Conservation (phyloP, 2,329 filamentous ascomycete genomes). For the Alternaria solani region DNA sequence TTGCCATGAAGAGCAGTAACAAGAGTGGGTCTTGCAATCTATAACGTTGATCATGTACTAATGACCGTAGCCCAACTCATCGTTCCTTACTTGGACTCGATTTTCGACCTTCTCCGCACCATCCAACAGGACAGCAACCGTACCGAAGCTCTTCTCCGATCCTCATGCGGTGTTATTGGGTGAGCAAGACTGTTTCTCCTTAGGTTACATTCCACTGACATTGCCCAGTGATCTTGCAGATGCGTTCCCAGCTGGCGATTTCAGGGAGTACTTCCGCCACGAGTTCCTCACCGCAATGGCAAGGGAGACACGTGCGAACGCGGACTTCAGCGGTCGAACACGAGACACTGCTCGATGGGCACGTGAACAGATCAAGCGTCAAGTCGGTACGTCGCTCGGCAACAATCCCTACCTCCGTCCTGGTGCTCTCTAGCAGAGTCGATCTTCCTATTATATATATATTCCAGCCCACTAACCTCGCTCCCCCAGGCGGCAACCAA, state of each 20-base stretch:
- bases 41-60: conserved; percentile 29
- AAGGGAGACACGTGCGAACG: conserved; percentile 88
- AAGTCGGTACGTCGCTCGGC: conserved; percentile 60
- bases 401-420: conserved; percentile 22
- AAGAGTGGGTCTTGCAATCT: conserved; percentile 67
- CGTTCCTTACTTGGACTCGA: conserved; percentile 79
- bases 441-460: conserved; percentile 14
- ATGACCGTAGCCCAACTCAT: conserved; percentile 68
- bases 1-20: conserved; percentile 84
- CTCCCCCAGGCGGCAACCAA: conserved; percentile 42
- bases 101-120: conserved; percentile 85
- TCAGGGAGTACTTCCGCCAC: conserved; percentile 82
- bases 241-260: conserved; percentile 89
- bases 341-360: conserved; percentile 97
- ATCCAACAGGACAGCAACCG: conserved; percentile 85
- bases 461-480: conserved; percentile 33
- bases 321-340: conserved; percentile 84
- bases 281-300: conserved; percentile 92
- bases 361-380: conserved; percentile 95
- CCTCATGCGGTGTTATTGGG: conserved; percentile 98
- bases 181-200: conserved; percentile 55
- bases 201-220: conserved; percentile 46
- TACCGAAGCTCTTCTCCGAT: conserved; percentile 88
- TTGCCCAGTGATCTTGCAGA: conserved; percentile 83
- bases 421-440: conserved; percentile 6